Evolutionary conservation across 768 basidiomycete species (phyloP).

Genomic region (Neoboletus subvelutipes): DNA sequence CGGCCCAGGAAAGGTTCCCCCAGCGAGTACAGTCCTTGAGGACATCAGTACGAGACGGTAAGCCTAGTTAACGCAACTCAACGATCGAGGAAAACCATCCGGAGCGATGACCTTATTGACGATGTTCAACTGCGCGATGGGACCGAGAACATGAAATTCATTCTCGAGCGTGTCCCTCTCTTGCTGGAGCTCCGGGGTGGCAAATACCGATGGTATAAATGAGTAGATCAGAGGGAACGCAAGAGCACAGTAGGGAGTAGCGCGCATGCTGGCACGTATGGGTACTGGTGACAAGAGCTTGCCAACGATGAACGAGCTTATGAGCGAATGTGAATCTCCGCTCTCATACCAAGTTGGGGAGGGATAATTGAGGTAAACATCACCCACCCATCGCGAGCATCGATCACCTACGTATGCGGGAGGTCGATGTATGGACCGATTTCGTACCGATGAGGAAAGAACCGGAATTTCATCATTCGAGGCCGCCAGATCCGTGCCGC

Average conservation of each 20-base stretch:
- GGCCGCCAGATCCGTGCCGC: background rate
- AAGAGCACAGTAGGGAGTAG: background rate
- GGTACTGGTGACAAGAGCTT: background rate
- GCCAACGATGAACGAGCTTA: background rate
- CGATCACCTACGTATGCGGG: background rate
- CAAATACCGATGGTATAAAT: background rate
- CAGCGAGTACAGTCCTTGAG: conserved; percentile 41
- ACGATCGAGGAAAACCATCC: conserved; percentile 46
- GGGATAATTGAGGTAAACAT: background rate
- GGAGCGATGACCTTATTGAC: conserved; percentile 45
- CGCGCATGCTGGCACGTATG: conserved; percentile 5
- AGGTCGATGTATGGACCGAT: background rate
- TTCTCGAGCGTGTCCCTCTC: background rate
- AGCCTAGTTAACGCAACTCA: conserved; percentile 20
- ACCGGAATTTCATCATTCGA: background rate
- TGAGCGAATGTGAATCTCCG: background rate
- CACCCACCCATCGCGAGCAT: background rate
- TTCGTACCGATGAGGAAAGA: conserved; percentile 1
- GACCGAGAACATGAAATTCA: conserved; percentile 14
- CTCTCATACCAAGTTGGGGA: background rate
- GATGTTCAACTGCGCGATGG: conserved; percentile 34
- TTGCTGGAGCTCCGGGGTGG: background rate
- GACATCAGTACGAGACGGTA: background rate
- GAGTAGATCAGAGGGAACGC: background rate
- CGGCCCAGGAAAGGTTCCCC: conserved; percentile 44